These are phyloP conservation scores for Vinca minor DNA, from an alignment of 257 asterid genomes.

Conservation along the genomic window DNA sequence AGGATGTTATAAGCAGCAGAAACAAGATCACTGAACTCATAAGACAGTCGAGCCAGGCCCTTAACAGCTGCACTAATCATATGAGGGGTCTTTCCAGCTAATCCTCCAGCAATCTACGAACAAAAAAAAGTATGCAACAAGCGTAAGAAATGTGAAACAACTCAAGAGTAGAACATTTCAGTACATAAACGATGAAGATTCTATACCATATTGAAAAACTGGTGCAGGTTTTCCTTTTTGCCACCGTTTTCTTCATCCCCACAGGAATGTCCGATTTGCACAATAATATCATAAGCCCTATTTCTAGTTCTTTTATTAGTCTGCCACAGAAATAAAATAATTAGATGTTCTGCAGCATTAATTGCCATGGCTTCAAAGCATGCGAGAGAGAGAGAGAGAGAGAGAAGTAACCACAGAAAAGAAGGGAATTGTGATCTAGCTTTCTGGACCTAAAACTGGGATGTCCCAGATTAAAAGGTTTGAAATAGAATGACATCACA, in stretches of 20 bases:
- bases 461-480: not conserved
- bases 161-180: not conserved
- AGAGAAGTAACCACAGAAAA: not conserved
- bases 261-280: slow-evolving; percentile 84
- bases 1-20: slow-evolving; percentile 63
- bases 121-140: not conserved
- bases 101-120: slow-evolving; percentile 78
- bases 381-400: not conserved
- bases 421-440: not conserved
- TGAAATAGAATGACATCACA: not conserved
- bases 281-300: slow-evolving; percentile 87
- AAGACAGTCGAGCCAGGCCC: slow-evolving; percentile 96
- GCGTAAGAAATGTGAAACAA: not conserved
- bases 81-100: slow-evolving; percentile 88
- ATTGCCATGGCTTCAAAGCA: slow-evolving; percentile 4
- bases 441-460: not conserved
- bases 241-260: slow-evolving; percentile 67
- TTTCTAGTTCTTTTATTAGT: slow-evolving; percentile 86
- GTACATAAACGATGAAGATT: not conserved
- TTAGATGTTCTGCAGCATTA: slow-evolving; percentile 5
- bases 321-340: slow-evolving; percentile 29
- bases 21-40: slow-evolving; percentile 83
- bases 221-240: slow-evolving; percentile 46
- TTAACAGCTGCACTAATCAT: slow-evolving; percentile 91
- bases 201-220: slow-evolving; percentile 67